Conservation (phyloP, 345 rosid genomes). For the Salix caprea region DNA sequence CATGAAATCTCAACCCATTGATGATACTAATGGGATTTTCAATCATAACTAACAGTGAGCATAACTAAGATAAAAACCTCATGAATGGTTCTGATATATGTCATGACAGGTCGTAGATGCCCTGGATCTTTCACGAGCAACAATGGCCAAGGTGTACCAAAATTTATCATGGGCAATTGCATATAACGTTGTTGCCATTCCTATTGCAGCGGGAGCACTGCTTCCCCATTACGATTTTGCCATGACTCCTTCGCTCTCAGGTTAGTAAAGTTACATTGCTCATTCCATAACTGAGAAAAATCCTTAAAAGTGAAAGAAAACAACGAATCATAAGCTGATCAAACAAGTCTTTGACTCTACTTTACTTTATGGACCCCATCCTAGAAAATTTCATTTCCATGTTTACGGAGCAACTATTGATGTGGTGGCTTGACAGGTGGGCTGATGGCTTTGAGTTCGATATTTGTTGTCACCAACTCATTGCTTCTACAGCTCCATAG, state of each 20-base stretch:
- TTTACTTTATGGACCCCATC: not conserved
- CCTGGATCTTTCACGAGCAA: conserved; percentile 75
- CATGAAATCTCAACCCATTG: not conserved
- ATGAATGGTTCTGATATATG: not conserved
- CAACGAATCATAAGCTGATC: not conserved
- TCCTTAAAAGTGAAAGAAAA: not conserved
- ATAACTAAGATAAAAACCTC: not conserved
- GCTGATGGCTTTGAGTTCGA: conserved; percentile 89
- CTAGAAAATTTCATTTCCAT: not conserved
- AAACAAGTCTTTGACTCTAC: not conserved
- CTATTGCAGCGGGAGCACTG: conserved; percentile 81
- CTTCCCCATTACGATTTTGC: conserved; percentile 84
- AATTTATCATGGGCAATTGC: conserved; percentile 87
- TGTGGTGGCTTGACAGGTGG: conserved; percentile 49
- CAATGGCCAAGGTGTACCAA: conserved; percentile 87
- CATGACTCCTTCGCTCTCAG: conserved; percentile 93
- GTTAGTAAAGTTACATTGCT: conserved; percentile 24
- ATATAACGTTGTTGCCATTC: conserved; percentile 72
- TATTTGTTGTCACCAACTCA: conserved; percentile 81
- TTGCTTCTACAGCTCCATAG: conserved; percentile 66
- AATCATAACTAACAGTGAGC: not conserved
- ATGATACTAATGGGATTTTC: not conserved
- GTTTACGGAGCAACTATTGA: not conserved
- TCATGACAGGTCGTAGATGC: conserved; percentile 71
- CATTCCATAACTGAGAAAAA: not conserved